Evolutionary conservation across 768 basidiomycete genomes (phyloP).

Genomic region (Termitomyces sp.): DNA sequence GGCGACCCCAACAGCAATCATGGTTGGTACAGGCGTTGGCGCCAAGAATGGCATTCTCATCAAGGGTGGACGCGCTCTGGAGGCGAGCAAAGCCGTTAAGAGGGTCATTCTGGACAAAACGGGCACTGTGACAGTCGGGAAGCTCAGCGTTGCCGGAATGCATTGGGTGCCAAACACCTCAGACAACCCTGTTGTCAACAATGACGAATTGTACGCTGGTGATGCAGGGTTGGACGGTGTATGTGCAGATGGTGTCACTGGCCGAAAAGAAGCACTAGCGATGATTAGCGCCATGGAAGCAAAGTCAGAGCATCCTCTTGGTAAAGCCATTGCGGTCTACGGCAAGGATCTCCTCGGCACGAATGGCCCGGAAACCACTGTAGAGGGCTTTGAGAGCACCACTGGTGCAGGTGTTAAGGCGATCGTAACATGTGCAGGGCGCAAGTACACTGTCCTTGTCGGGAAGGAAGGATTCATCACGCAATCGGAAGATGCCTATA

Average conservation of each 20-base stretch:
- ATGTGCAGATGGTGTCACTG: constrained; percentile 63
- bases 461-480: constrained; percentile 76
- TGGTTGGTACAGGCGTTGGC: constrained; percentile 98
- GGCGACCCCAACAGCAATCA: constrained; percentile 96
- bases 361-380: constrained; percentile 45
- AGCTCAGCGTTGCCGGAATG: constrained; percentile 74
- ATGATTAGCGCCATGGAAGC: constrained; percentile 87
- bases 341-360: constrained; percentile 61
- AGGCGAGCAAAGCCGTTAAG: constrained; percentile 82
- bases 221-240: constrained; percentile 40
- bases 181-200: constrained; percentile 14
- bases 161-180: constrained; percentile 59
- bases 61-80: constrained; percentile 94
- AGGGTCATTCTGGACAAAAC: constrained; percentile 94
- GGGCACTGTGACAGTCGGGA: constrained; percentile 95
- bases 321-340: constrained; percentile 85
- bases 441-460: constrained; percentile 59
- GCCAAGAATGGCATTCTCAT: constrained; percentile 97
- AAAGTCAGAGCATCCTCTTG: constrained; percentile 94
- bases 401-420: constrained; percentile 90
- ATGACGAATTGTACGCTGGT: constrained; percentile 41
- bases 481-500: constrained; percentile 43
- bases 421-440: constrained; percentile 48
- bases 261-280: constrained; percentile 60
- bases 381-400: constrained; percentile 81